These are phyloP conservation scores for Rugosomyces carneus DNA, from an alignment of 1,284 basidiomycete genomes.

Conservation along the genomic window DNA sequence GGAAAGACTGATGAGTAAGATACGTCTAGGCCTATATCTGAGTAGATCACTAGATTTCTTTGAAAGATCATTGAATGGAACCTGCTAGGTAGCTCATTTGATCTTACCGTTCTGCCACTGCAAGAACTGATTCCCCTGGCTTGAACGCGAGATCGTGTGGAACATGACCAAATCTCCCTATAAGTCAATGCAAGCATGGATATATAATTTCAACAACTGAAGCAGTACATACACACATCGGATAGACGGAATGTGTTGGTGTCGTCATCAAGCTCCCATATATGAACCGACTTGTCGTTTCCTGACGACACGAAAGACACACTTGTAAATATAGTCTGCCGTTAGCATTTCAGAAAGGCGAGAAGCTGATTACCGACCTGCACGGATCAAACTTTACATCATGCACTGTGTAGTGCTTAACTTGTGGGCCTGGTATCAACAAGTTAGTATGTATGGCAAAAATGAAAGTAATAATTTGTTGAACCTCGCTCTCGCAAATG, in stretches of 20 bases:
- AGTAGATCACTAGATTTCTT: slow-evolving; percentile 20
- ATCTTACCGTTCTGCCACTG: slow-evolving; percentile 30
- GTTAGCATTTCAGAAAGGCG: not conserved
- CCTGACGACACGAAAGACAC: slow-evolving; percentile 28
- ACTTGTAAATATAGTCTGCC: slow-evolving; percentile 12
- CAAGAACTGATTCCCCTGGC: slow-evolving; percentile 26
- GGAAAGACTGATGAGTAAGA: not conserved
- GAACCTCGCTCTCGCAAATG: slow-evolving; percentile 17
- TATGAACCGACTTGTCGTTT: slow-evolving; percentile 25
- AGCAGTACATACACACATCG: not conserved
- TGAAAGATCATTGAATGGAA: not conserved
- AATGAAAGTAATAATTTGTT: slow-evolving; percentile 5
- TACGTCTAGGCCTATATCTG: slow-evolving; percentile 5
- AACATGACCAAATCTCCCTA: slow-evolving; percentile 13
- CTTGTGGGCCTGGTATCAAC: not conserved
- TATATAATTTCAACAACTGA: not conserved
- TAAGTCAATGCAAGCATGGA: not conserved
- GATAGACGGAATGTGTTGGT: slow-evolving; percentile 10
- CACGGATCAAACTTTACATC: slow-evolving; percentile 34
- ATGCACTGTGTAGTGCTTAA: slow-evolving; percentile 36
- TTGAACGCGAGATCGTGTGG: slow-evolving; percentile 32
- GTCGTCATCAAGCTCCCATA: slow-evolving; percentile 23
- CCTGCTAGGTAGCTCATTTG: not conserved
- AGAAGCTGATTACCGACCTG: slow-evolving; percentile 17
- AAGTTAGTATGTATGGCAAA: not conserved